Evolutionary conservation across 208 protist species (phyloP).

Genomic region (Vickermania ingenoplastis): DNA sequence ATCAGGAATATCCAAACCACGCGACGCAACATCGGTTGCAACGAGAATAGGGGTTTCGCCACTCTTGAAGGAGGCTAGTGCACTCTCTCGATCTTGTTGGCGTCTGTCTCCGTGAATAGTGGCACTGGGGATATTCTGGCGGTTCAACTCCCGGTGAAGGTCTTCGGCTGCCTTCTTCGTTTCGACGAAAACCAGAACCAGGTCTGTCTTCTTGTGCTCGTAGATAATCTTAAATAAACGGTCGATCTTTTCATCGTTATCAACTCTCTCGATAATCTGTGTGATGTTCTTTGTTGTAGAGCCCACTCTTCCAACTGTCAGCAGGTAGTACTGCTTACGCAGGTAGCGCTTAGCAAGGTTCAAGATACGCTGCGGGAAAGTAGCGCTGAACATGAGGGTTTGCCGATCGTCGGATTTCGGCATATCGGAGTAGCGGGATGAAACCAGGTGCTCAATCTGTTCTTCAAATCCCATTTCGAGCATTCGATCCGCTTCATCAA

Average conservation of each 20-base stretch:
- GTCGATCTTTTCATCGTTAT: conserved; percentile 61
- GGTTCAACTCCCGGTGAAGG: conserved; percentile 61
- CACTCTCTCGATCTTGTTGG: conserved; percentile 80
- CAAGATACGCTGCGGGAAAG: conserved; percentile 97
- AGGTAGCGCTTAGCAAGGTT: conserved; percentile 96
- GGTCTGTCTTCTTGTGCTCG: conserved; percentile 62
- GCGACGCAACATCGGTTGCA: conserved; percentile 97
- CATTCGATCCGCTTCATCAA: conserved; percentile 99
- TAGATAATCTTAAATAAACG: conserved; percentile 70
- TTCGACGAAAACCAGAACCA: conserved; percentile 96
- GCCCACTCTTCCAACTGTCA: conserved; percentile 96
- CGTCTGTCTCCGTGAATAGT: conserved; percentile 93
- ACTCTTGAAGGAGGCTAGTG: conserved; percentile 83
- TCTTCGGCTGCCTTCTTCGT: conserved; percentile 95
- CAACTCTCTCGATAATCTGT: conserved; percentile 82
- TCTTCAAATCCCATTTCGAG: conserved; percentile 99
- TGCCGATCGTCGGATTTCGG: conserved; percentile 89
- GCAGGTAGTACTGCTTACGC: conserved; percentile 91
- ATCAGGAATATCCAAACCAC: conserved; percentile 97
- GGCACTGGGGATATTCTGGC: conserved; percentile 81
- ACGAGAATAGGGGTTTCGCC: conserved; percentile 90
- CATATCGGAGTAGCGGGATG: conserved; percentile 90
- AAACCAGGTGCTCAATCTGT: conserved; percentile 97
- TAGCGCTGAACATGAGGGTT: conserved; percentile 99
- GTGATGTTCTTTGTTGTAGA: conserved; percentile 95